phyloP scores from a whole-genome alignment of 2,329 filamentous ascomycete species.

The Fusarium sulawesiense region DNA sequence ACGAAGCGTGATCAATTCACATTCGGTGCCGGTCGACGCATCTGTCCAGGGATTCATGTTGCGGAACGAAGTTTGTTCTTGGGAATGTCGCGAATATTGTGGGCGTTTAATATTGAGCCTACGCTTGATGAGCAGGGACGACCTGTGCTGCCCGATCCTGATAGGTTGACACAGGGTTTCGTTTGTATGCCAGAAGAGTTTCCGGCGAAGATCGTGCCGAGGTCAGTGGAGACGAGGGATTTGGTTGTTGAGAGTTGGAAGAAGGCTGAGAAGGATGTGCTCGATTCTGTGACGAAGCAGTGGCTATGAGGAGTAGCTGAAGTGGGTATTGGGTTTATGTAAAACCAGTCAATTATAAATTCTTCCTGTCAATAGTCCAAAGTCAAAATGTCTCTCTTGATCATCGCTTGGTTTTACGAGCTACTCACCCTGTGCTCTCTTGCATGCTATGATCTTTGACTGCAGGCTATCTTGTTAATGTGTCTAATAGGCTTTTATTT shows the following conservation, averaged over 20 bases:
- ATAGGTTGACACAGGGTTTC: constrained; percentile 14
- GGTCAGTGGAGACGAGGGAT: neutral
- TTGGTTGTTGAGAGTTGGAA: neutral
- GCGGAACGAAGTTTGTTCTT: constrained; percentile 31
- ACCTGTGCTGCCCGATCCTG: neutral
- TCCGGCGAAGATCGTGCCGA: neutral
- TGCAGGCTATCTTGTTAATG: too few species aligned
- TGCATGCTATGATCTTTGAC: too few species aligned
- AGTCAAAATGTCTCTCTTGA: too few species aligned
- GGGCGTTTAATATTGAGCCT: constrained; percentile 24
- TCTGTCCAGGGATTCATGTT: constrained; percentile 35
- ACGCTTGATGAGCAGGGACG: neutral
- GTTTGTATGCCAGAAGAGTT: constrained; percentile 19
- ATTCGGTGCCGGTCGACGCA: constrained; percentile 30
- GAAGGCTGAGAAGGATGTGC: neutral
- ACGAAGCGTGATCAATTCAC: constrained; percentile 29
- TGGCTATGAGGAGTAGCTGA: neutral
- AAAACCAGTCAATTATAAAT: neutral
- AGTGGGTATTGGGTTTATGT: neutral
- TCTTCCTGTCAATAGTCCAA: neutral
- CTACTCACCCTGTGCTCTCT: too few species aligned
- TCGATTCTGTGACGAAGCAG: constrained; percentile 4
- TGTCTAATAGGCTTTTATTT: too few species aligned
- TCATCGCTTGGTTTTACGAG: too few species aligned
- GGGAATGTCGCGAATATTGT: constrained; percentile 19